Percentiles rank a stretch among this genome's conserved stretches.
phyloP scores from a whole-genome alignment of 768 basidiomycete species.

The Nidularia pulvinata region DNA sequence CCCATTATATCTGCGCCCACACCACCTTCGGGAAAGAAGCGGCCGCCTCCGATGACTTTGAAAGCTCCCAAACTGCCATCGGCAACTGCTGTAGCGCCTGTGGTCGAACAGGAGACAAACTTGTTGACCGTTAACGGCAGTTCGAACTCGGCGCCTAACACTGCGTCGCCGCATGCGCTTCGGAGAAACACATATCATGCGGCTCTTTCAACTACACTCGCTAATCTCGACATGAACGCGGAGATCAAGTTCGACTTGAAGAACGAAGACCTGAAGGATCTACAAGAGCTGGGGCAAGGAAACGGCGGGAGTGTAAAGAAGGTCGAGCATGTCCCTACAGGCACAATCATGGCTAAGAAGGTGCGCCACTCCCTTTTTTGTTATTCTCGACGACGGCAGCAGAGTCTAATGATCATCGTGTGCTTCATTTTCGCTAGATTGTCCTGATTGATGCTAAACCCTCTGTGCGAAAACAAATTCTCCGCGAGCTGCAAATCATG shows the following conservation, averaged over 20 bases:
- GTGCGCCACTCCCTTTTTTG: conserved; percentile 38
- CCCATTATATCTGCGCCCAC: conserved; percentile 39
- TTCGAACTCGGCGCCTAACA: conserved; percentile 48
- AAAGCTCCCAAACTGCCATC: conserved; percentile 67
- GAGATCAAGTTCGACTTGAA: conserved; percentile 85
- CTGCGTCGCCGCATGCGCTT: conserved; percentile 48
- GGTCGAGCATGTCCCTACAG: conserved; percentile 90
- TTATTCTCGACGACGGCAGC: neutral
- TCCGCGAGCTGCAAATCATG: conserved; percentile 99
- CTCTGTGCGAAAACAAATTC: conserved; percentile 94
- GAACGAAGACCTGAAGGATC: conserved; percentile 88
- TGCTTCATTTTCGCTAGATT: conserved; percentile 49
- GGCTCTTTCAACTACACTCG: conserved; percentile 80
- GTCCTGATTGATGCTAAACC: conserved; percentile 98
- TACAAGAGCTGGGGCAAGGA: conserved; percentile 92
- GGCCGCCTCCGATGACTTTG: conserved; percentile 83
- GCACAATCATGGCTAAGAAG: conserved; percentile 98
- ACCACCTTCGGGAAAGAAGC: conserved; percentile 50
- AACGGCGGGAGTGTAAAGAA: conserved; percentile 98
- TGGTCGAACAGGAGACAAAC: conserved; percentile 40
- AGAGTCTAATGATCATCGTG: neutral
- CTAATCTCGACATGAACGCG: conserved; percentile 82
- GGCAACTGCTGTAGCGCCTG: conserved; percentile 33
- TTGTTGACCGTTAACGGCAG: conserved; percentile 47
- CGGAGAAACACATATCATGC: conserved; percentile 77